Conservation (phyloP, 2,329 filamentous ascomycete genomes). For the Claviceps capensis region DNA sequence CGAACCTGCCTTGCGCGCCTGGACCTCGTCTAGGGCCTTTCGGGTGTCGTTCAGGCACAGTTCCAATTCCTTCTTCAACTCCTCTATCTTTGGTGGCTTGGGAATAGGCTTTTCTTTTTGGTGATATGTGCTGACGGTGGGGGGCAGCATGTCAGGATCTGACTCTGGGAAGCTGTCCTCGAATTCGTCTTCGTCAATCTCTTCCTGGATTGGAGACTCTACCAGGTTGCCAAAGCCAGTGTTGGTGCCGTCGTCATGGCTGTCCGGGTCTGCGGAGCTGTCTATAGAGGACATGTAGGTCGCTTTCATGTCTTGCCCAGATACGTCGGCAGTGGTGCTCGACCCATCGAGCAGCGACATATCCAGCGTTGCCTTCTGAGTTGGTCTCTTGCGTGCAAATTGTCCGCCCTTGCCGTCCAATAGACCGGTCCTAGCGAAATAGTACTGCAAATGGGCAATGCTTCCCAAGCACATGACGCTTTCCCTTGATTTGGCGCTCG, state of each 20-base stretch:
- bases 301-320: conserved; percentile 40
- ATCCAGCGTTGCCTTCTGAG: conserved; percentile 44
- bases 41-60: conserved; percentile 56
- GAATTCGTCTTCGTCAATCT: conserved; percentile 31
- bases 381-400: conserved; percentile 58
- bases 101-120: conserved; percentile 69
- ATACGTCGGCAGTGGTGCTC: conserved; percentile 21
- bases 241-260: conserved; percentile 23
- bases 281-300: conserved; percentile 47
- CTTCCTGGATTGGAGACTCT: conserved; percentile 35
- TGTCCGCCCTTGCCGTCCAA: conserved; percentile 88
- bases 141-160: conserved; percentile 77
- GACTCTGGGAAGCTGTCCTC: conserved; percentile 47
- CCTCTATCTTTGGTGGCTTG: conserved; percentile 68
- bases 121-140: conserved; percentile 91
- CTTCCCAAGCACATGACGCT: conserved; percentile 94
- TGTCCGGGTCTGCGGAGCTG: conserved; percentile 41
- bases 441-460: conserved; percentile 95
- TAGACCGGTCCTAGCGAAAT: conserved; percentile 88
- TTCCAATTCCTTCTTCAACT: conserved; percentile 56
- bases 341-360: conserved; percentile 34
- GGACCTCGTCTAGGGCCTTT: conserved; percentile 50
- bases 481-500: conserved; percentile 78
- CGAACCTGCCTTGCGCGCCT: conserved; percentile 20
- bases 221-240: conserved; percentile 17